Percentiles rank a stretch among this genome's conserved stretches.
Conservation (phyloP, 2,329 filamentous ascomycete genomes). For the Trichoderma semiorbis region DNA sequence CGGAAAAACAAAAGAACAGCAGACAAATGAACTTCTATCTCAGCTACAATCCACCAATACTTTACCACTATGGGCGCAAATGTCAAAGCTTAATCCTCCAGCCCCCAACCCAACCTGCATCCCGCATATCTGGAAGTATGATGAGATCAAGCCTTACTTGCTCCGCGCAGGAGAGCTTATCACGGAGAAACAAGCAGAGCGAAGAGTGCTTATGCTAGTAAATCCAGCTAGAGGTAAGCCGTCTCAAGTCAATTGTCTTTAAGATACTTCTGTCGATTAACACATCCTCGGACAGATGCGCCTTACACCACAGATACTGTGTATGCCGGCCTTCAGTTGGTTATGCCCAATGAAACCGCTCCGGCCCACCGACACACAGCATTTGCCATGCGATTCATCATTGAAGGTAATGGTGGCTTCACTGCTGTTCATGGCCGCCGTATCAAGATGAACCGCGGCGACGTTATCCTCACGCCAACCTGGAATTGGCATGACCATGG, state of each 20-base stretch:
- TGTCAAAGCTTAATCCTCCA: constrained; percentile 45
- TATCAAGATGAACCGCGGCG: constrained; percentile 49
- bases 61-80: constrained; percentile 47
- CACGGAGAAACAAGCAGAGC: constrained; percentile 39
- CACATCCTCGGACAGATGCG: constrained; percentile 33
- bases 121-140: constrained; percentile 40
- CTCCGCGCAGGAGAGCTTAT: constrained; percentile 35
- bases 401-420: constrained; percentile 55
- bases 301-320: constrained; percentile 57
- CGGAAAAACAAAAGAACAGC: not conserved
- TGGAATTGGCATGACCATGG: constrained; percentile 62
- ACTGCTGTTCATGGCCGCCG: constrained; percentile 54
- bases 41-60: not conserved
- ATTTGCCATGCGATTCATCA: constrained; percentile 56
- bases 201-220: constrained; percentile 41
- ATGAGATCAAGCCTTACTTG: constrained; percentile 34
- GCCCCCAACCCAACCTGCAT: constrained; percentile 41
- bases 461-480: constrained; percentile 54
- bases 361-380: constrained; percentile 55
- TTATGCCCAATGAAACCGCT: constrained; percentile 54
- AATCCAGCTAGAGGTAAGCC: constrained; percentile 46
- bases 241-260: not conserved
- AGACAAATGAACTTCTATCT: not conserved
- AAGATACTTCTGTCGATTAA: not conserved
- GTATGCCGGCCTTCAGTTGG: constrained; percentile 54